These are phyloP conservation scores for Acaromyces ingoldii DNA, from an alignment of 1,284 basidiomycete species.

Conservation along the genomic window DNA sequence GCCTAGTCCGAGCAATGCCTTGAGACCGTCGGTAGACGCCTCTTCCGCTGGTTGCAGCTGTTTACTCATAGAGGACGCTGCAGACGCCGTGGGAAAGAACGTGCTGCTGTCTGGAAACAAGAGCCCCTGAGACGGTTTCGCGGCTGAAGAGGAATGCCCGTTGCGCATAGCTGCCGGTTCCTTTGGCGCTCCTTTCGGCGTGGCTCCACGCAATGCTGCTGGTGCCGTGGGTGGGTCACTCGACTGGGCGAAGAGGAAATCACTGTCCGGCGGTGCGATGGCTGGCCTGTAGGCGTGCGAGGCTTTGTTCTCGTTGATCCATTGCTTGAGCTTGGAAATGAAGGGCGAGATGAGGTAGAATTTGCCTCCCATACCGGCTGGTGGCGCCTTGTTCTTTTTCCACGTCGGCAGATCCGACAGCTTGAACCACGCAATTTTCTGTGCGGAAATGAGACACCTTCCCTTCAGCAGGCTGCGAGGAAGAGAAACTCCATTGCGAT, in stretches of 20 bases:
- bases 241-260: too few relatives aligned
- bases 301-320: slow-evolving; percentile 39
- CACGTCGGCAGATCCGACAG: slow-evolving; percentile 86
- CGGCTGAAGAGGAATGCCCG: too few relatives aligned
- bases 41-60: too few relatives aligned
- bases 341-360: slow-evolving; percentile 97
- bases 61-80: too few relatives aligned
- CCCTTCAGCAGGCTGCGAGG: background rate
- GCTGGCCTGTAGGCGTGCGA: slow-evolving; percentile 22
- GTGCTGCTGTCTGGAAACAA: too few relatives aligned
- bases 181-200: too few relatives aligned
- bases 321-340: slow-evolving; percentile 56
- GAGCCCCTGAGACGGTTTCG: too few relatives aligned
- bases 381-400: slow-evolving; percentile 69
- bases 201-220: too few relatives aligned
- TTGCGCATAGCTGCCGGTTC: too few relatives aligned
- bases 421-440: slow-evolving; percentile 97
- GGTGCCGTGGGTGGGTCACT: too few relatives aligned
- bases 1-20: slow-evolving; percentile 27
- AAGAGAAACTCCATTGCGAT: slow-evolving; percentile 6
- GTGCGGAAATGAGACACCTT: background rate
- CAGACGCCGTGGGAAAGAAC: too few relatives aligned
- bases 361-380: slow-evolving; percentile 58
- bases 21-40: slow-evolving; percentile 33
- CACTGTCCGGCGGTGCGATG: slow-evolving; percentile 14